Conservation (phyloP, 805 yeast species). For the Starmerella potacharoeniae region DNA sequence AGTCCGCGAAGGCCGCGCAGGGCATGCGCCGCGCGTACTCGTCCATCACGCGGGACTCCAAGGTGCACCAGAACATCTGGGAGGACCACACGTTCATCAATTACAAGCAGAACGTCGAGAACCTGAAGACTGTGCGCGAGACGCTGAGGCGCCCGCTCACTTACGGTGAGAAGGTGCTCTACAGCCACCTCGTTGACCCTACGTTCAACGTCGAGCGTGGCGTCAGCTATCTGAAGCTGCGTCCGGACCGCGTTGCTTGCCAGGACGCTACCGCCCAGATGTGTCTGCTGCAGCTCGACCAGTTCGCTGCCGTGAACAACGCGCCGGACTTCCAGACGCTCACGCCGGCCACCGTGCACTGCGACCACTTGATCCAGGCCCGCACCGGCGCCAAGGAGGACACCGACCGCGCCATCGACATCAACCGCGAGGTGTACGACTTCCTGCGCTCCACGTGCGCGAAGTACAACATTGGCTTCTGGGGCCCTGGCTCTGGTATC, state of each 20-base stretch:
- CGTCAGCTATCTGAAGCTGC: slow-evolving; percentile 77
- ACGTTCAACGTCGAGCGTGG: slow-evolving; percentile 80
- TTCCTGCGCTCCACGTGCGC: slow-evolving; percentile 83
- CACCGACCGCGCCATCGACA: slow-evolving; percentile 71
- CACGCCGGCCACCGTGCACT: slow-evolving; percentile 91
- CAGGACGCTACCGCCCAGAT: slow-evolving; percentile 99
- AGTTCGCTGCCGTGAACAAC: slow-evolving; percentile 22
- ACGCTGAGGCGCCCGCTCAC: slow-evolving; percentile 83
- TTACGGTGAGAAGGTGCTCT: slow-evolving; percentile 87
- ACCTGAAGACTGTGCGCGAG: slow-evolving; percentile 70
- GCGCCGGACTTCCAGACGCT: slow-evolving; percentile 56
- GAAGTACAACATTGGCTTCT: slow-evolving; percentile 93
- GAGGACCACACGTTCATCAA: slow-evolving; percentile 67
- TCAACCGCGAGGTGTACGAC: slow-evolving; percentile 90
- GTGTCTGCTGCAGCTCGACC: slow-evolving; percentile 68
- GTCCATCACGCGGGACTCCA: slow-evolving; percentile 48
- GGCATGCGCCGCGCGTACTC: slow-evolving; percentile 22
- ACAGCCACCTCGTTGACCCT: slow-evolving; percentile 91
- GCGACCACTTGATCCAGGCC: slow-evolving; percentile 96
- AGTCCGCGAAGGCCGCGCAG: slow-evolving; percentile 14
- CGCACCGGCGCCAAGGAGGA: slow-evolving; percentile 83
- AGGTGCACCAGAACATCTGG: slow-evolving; percentile 59
- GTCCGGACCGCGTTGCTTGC: slow-evolving; percentile 98
- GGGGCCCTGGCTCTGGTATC: slow-evolving; percentile 99
- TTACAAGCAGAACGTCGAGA: slow-evolving; percentile 83